Base-by-base conservation (phyloP, 768 basidiomycete species). In the Termitomyces sp. region DNA sequence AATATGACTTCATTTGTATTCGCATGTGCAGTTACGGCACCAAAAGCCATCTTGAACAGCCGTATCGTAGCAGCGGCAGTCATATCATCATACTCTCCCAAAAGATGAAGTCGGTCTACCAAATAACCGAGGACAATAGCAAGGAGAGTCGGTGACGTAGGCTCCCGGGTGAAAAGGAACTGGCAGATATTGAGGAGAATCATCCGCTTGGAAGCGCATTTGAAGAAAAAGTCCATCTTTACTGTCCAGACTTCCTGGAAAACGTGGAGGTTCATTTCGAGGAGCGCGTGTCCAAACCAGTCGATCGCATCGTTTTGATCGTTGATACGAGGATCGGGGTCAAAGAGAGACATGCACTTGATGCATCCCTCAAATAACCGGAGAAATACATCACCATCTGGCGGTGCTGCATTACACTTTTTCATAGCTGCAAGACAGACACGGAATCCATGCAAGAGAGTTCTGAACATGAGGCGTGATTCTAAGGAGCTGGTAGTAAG, bases 231-330 rank as follows among this genome's bases (percentile, higher is more conserved):
- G 27, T 86, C 88, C 75, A 98, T 89, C 69, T 93, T 89, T 68
- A 86, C 87, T 36, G 91, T 93, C 94, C 95, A 96, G 33, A 98
- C 91, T 73, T 97, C 94, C 71, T 96, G 91, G 70, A 97, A 95
- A 59, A 95, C 89, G 66, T 96, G 92, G 8, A 91, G 78, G 67
- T 97, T 91, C 65, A 95, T 83, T 69, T 95, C 91, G 37, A 85
- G 72, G 44, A 95, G 81, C 42, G 90, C 85, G 24, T 84, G 82
- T 5, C 83, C 86, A 58, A 98, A 84, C 80, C 88, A 87, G 57
- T 99, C 96, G 66, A 94, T 82, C 5, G 87, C 87, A 68, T 98
- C 95, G 52, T 87, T 78, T 55, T 78, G 76, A 43, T 71, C 82
- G 37, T 79, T 83, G 51, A 90, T 76, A 44, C 84, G 83, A 51